phyloP scores from a whole-genome alignment of 108 stramenopile genomes.

The Fragilariopsis cylindrus region DNA sequence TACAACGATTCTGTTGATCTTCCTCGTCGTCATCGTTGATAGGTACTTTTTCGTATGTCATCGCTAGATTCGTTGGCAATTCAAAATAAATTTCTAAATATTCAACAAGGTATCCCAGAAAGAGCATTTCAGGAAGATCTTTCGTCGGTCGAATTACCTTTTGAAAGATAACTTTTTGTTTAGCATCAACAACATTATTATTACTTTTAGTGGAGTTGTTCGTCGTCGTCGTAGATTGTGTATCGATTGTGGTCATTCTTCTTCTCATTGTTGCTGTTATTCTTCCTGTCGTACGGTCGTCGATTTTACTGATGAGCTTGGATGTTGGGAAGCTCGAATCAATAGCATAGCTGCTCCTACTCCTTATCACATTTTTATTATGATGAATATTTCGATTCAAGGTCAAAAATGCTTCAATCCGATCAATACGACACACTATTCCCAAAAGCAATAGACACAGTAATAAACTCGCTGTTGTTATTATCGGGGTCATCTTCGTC shows the following conservation, averaged over 20 bases:
- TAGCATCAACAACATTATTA: background rate
- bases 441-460: background rate
- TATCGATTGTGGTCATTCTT: slow-evolving; percentile 8
- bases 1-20: slow-evolving; percentile 34
- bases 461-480: too few relatives aligned
- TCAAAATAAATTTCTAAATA: slow-evolving; percentile 66
- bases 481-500: too few relatives aligned
- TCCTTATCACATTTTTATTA: background rate
- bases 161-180: slow-evolving; percentile 61
- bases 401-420: background rate
- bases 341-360: too few relatives aligned
- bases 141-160: slow-evolving; percentile 57
- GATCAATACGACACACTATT: background rate
- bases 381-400: background rate
- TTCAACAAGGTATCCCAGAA: slow-evolving; percentile 63
- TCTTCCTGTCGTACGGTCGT: too few relatives aligned
- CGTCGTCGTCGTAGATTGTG: background rate
- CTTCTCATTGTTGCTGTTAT: too few relatives aligned
- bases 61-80: slow-evolving; percentile 66
- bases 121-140: slow-evolving; percentile 33
- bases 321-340: too few relatives aligned
- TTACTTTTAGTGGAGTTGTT: background rate
- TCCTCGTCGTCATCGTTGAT: slow-evolving; percentile 24
- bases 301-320: too few relatives aligned
- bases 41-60: slow-evolving; percentile 60